A percentile compares a stretch with the other conserved stretches of the same genome.
Evolutionary conservation across 352 stramenopile genomes (phyloP).

Genomic region (Peronospora destructor): DNA sequence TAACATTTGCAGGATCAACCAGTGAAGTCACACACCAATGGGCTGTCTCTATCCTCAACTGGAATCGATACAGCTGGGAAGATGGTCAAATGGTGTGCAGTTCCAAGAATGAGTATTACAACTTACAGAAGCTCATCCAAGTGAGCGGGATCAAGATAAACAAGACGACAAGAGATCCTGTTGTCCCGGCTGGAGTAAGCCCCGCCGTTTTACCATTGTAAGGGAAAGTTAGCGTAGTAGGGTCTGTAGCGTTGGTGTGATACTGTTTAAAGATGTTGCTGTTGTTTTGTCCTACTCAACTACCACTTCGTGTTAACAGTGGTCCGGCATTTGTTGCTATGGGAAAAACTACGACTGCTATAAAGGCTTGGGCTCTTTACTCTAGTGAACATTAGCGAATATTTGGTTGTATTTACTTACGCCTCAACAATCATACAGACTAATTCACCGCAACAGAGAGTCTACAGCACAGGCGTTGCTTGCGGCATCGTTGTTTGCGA

Average conservation of each 20-base stretch:
- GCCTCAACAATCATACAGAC: conserved; percentile 19
- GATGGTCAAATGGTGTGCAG: conserved; percentile 72
- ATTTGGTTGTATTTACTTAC: conserved; percentile 11
- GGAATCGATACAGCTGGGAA: conserved; percentile 82
- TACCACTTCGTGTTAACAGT: background rate
- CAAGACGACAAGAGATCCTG: conserved; percentile 26
- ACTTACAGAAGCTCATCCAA: conserved; percentile 38
- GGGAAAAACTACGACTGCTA: background rate
- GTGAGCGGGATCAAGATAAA: conserved; percentile 15
- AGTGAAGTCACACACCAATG: conserved; percentile 56
- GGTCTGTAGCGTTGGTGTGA: background rate
- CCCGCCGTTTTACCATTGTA: conserved; percentile 51
- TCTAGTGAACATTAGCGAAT: background rate
- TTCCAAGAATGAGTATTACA: conserved; percentile 57
- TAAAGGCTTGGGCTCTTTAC: background rate
- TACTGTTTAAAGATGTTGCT: background rate
- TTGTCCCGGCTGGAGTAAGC: conserved; percentile 44
- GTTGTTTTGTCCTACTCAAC: background rate
- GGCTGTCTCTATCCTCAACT: conserved; percentile 76
- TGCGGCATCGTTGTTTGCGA: conserved; percentile 23
- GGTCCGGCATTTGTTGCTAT: background rate
- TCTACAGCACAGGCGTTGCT: conserved; percentile 29
- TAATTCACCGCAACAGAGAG: conserved; percentile 22
- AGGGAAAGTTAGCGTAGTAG: conserved; percentile 2
- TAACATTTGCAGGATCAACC: conserved; percentile 51